Evolutionary conservation across 164 flowering plant genomes (phyloP).

Genomic region (Warburgia ugandensis): DNA sequence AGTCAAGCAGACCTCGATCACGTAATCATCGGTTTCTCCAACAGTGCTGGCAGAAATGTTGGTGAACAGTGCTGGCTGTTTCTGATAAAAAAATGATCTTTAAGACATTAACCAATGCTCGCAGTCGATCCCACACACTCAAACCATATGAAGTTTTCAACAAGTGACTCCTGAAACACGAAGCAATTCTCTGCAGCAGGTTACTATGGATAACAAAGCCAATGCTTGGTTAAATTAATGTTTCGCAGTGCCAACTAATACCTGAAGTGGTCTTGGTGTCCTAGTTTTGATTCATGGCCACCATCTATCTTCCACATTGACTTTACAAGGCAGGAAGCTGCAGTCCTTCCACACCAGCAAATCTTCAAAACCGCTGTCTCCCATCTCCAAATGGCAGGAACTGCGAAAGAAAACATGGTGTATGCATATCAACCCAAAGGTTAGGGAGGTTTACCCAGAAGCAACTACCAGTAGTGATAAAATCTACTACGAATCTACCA

Average conservation of each 20-base stretch:
- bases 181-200: slow-evolving; percentile 83
- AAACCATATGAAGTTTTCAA: slow-evolving; percentile 79
- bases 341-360: slow-evolving; percentile 92
- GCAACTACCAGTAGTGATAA: not conserved
- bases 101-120: slow-evolving; percentile 58
- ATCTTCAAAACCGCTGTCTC: slow-evolving; percentile 91
- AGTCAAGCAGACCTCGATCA: too few species aligned
- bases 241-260: slow-evolving; percentile 16
- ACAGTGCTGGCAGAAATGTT: too few species aligned
- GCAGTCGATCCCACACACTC: slow-evolving; percentile 75
- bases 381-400: slow-evolving; percentile 97
- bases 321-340: slow-evolving; percentile 90
- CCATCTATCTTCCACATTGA: slow-evolving; percentile 95
- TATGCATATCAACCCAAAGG: too few species aligned
- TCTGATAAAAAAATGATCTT: slow-evolving; percentile 61
- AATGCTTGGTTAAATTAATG: not conserved
- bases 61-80: slow-evolving; percentile 21
- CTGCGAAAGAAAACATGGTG: slow-evolving; percentile 21
- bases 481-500: too few species aligned
- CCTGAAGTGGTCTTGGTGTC: slow-evolving; percentile 95
- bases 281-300: slow-evolving; percentile 89
- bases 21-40: too few species aligned
- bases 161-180: slow-evolving; percentile 81
- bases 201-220: slow-evolving; percentile 37
- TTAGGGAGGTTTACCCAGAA: too few species aligned